These are phyloP conservation scores for Calonectria fujianensis DNA, from an alignment of 2,329 filamentous ascomycete species.

Conservation along the genomic window DNA sequence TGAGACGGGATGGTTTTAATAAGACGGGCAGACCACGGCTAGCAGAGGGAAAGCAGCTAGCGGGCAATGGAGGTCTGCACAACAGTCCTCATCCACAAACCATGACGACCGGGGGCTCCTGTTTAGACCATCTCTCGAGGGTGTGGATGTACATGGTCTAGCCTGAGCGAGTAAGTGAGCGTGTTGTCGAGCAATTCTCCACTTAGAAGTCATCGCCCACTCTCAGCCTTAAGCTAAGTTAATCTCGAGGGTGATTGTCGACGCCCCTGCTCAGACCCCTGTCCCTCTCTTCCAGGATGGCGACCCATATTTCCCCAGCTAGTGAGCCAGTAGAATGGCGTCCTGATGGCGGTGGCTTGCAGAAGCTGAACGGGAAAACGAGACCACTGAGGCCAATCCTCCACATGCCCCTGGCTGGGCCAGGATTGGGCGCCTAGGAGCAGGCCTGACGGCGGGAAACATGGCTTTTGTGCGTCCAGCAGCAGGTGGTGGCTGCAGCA, in stretches of 20 bases:
- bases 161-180: conserved; percentile 16
- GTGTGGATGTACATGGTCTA: conserved; percentile 27
- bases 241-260: conserved; percentile 43
- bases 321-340: conserved; percentile 51
- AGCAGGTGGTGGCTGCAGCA: neutral
- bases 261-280: conserved; percentile 11
- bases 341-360: conserved; percentile 56
- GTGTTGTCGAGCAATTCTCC: conserved; percentile 19
- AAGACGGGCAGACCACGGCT: conserved; percentile 35
- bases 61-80: conserved; percentile 20
- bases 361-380: conserved; percentile 60
- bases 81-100: conserved; percentile 1
- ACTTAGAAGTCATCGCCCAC: conserved; percentile 39
- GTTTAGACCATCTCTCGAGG: conserved; percentile 27
- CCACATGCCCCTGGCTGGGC: conserved; percentile 18
- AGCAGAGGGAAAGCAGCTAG: conserved; percentile 24
- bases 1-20: conserved; percentile 41
- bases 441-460: conserved; percentile 4
- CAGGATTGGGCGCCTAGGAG: conserved; percentile 1
- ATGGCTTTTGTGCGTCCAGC: conserved; percentile 22
- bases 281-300: neutral
- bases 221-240: conserved; percentile 53
- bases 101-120: conserved; percentile 22
- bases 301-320: conserved; percentile 17
- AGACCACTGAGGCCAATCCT: conserved; percentile 30